These are phyloP conservation scores for Xanthoceras sorbifolium DNA, from an alignment of 345 rosid species.

Conservation along the genomic window DNA sequence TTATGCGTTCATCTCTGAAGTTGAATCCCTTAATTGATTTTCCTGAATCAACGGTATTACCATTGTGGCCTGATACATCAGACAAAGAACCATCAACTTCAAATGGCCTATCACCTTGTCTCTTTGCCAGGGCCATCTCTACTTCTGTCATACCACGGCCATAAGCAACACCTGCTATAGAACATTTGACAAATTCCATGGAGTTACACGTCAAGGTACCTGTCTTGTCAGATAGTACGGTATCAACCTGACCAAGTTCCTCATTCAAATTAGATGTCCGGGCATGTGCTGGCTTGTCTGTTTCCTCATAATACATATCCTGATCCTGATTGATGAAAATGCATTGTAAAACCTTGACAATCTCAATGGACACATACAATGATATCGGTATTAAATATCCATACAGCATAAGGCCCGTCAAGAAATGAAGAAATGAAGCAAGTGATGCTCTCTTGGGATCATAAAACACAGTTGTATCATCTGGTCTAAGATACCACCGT, in stretches of 20 bases:
- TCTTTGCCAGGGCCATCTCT: slow-evolving; percentile 56
- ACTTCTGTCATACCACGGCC: slow-evolving; percentile 85
- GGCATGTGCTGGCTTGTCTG: slow-evolving; percentile 73
- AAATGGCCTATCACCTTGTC: slow-evolving; percentile 21
- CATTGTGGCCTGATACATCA: slow-evolving; percentile 14
- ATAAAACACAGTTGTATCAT: slow-evolving; percentile 51
- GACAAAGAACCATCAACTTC: slow-evolving; percentile 35
- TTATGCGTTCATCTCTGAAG: slow-evolving; percentile 75
- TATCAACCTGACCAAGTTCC: slow-evolving; percentile 90
- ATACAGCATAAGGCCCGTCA: slow-evolving; percentile 90
- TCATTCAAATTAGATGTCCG: slow-evolving; percentile 92
- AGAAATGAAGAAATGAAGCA: slow-evolving; percentile 78
- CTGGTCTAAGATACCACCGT: slow-evolving; percentile 90
- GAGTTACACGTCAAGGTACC: slow-evolving; percentile 95
- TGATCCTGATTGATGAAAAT: slow-evolving; percentile 83
- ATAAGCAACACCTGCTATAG: slow-evolving; percentile 69
- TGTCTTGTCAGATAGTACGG: slow-evolving; percentile 87
- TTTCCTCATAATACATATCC: slow-evolving; percentile 69
- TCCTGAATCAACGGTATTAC: slow-evolving; percentile 16
- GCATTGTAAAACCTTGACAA: slow-evolving; percentile 87
- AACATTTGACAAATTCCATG: slow-evolving; percentile 95
- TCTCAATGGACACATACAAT: slow-evolving; percentile 76
- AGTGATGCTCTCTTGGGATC: slow-evolving; percentile 54
- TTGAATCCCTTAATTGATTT: slow-evolving; percentile 73
- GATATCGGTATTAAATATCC: slow-evolving; percentile 96